Conservation (phyloP, 306 rosid genomes). For the Vigna reflexopilosa region DNA sequence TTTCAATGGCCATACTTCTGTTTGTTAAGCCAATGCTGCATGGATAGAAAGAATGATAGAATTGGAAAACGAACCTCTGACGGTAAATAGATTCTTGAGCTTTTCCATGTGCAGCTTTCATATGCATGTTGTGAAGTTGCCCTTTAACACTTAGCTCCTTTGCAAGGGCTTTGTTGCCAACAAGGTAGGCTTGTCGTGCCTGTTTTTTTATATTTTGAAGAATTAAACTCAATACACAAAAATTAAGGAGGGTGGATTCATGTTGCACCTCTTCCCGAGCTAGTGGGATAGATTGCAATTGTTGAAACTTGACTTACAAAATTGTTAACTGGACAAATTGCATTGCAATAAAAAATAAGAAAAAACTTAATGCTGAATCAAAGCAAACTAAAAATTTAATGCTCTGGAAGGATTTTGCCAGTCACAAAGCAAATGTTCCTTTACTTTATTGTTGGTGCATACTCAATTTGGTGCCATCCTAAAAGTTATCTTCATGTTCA, state of each 20-base stretch:
- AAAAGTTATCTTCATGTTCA: background rate
- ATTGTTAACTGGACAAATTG: slow-evolving; percentile 27
- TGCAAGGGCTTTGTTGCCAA: slow-evolving; percentile 93
- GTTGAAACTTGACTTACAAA: slow-evolving; percentile 37
- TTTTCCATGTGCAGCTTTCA: slow-evolving; percentile 96
- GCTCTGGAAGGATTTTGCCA: slow-evolving; percentile 40
- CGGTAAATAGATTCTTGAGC: slow-evolving; percentile 97
- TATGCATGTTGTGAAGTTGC: slow-evolving; percentile 88
- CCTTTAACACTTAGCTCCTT: slow-evolving; percentile 92
- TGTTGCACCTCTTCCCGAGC: slow-evolving; percentile 25
- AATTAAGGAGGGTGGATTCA: slow-evolving; percentile 18
- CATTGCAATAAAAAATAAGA: slow-evolving; percentile 27
- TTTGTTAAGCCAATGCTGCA: background rate
- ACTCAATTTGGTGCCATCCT: slow-evolving; percentile 31
- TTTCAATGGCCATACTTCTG: background rate
- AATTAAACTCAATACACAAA: slow-evolving; percentile 36
- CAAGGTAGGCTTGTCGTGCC: slow-evolving; percentile 95
- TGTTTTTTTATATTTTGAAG: slow-evolving; percentile 49
- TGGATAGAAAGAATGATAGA: slow-evolving; percentile 23
- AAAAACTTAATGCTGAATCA: slow-evolving; percentile 16
- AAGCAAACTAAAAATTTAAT: background rate
- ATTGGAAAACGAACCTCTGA: slow-evolving; percentile 77
- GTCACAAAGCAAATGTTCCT: slow-evolving; percentile 38
- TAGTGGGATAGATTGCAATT: background rate
- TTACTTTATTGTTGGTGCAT: slow-evolving; percentile 15